Evolutionary conservation across 2,329 filamentous ascomycete genomes (phyloP).

Genomic region (Phyllosticta citrichinensis): DNA sequence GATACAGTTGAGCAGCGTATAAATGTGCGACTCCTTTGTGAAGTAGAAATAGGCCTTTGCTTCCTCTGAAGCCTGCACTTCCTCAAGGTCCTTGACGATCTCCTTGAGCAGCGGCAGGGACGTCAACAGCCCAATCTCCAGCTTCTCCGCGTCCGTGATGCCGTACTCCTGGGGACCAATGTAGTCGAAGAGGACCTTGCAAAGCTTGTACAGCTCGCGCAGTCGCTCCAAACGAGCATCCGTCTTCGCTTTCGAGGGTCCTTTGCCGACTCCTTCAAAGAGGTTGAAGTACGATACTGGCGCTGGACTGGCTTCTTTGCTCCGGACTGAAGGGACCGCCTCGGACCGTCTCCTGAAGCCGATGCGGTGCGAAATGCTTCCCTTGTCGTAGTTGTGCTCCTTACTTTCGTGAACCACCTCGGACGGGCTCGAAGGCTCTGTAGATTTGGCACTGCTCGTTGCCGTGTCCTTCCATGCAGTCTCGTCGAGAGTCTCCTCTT

Average conservation of each 20-base stretch:
- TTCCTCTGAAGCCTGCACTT: slow-evolving; percentile 88
- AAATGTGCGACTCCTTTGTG: slow-evolving; percentile 98
- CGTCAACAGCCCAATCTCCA: slow-evolving; percentile 94
- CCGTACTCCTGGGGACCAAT: slow-evolving; percentile 98
- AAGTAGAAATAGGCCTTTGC: slow-evolving; percentile 98
- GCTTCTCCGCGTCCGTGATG: slow-evolving; percentile 88
- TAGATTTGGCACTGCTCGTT: slow-evolving; percentile 15
- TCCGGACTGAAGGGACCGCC: slow-evolving; percentile 13
- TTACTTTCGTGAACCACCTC: slow-evolving; percentile 19
- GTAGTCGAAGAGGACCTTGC: slow-evolving; percentile 95
- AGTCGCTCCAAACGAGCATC: slow-evolving; percentile 81
- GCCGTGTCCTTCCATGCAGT: slow-evolving; percentile 27
- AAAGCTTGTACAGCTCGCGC: slow-evolving; percentile 83
- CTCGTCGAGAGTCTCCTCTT: slow-evolving; percentile 46
- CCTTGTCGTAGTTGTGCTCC: slow-evolving; percentile 21
- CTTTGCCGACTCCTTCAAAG: slow-evolving; percentile 59
- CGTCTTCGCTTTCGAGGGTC: slow-evolving; percentile 59
- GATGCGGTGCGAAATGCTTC: slow-evolving; percentile 36
- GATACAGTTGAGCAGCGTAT: slow-evolving; percentile 95
- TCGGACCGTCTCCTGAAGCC: slow-evolving; percentile 46
- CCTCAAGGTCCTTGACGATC: slow-evolving; percentile 92
- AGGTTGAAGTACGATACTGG: slow-evolving; percentile 74
- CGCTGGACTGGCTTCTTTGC: slow-evolving; percentile 6
- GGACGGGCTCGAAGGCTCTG: slow-evolving; percentile 17
- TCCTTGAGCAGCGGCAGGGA: slow-evolving; percentile 90